Base-by-base conservation (phyloP, 2,329 filamentous ascomycete species). In the Nothomitra cinnamomea region DNA sequence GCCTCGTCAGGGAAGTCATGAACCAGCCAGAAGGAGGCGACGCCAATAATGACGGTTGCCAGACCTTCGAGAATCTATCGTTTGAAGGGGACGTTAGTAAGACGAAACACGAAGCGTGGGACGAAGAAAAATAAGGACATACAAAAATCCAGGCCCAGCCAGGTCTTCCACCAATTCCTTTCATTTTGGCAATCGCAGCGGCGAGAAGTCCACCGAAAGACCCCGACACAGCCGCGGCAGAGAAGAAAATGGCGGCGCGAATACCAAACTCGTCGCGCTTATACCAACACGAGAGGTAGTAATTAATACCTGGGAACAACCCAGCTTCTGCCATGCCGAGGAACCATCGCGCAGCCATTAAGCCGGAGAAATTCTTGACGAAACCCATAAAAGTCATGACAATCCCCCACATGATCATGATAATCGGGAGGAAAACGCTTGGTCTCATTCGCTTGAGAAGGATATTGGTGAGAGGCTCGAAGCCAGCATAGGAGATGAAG, bases 271-370 rank as follows among this genome's bases (percentile, higher is more conserved):
- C 87, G 15, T 74, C 77, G 36, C 86, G 75, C 62, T 79, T 83
- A 61, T 92, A 94, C 87, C 87, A 94, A 63, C 84, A 89, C 0
- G 80, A 85, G 0, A 92, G 74, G 62, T 88, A 88, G 65, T 87
- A 90, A 59, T 84, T 85, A 15, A 88, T 64, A 25, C 72, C 72
- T 0, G 72, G 72, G 51, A 75, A 74, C 0, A 90, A 71, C 5
- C 85, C 85, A 7, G 85, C 73, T 64, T 92, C 86, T 15, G 77
- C 76, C 21, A 89, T 69, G 22, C 85, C 85, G 0, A 90, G 71
- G 61, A 87, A 87, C 76, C 75, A 81, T 38, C 79, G 74, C 6
- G 79, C 78, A 2, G 81, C 77, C 71, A 85, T 78, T 15, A 87
- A 68, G 0, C 79, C 79, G 0, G 72, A 73, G 68, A 76, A 83